Percentiles rank a stretch among this genome's conserved stretches.
Evolutionary conservation across 352 stramenopile species (phyloP).

Genomic region (Globisporangium paddicum): DNA sequence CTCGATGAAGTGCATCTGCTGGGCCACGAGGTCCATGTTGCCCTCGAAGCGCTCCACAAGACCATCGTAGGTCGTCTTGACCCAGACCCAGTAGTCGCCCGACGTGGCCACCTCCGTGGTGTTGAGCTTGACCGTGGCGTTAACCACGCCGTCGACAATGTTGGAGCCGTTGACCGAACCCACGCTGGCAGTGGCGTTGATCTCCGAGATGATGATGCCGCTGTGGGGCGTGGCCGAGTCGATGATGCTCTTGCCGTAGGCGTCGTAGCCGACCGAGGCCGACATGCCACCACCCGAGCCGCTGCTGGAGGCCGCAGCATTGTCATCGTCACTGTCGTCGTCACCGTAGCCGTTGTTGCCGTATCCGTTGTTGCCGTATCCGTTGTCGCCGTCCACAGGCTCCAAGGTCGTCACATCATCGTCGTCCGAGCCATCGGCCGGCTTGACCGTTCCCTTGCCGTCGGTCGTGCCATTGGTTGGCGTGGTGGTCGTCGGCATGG

Average conservation of each 20-base stretch:
- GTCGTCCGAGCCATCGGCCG: background rate
- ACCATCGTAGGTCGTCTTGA: constrained; percentile 51
- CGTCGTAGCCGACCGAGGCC: constrained; percentile 23
- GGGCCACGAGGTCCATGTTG: constrained; percentile 51
- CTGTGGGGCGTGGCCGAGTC: constrained; percentile 45
- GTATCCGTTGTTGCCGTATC: background rate
- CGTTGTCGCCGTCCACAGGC: constrained; percentile 3
- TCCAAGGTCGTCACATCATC: constrained; percentile 5
- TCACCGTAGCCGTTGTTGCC: background rate
- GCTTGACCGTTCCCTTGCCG: constrained; percentile 3
- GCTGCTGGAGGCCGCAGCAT: background rate
- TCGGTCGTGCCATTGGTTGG: background rate
- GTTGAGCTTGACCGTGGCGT: constrained; percentile 30
- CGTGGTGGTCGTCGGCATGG: constrained; percentile 4
- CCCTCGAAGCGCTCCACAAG: constrained; percentile 51
- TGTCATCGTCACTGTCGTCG: constrained; percentile 19
- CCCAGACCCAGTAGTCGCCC: constrained; percentile 57
- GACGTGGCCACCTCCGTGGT: constrained; percentile 34
- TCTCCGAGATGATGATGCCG: constrained; percentile 37
- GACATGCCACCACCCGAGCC: background rate
- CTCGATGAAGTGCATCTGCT: constrained; percentile 59
- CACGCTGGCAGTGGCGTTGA: constrained; percentile 6
- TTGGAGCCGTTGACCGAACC: constrained; percentile 16
- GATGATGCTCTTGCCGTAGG: constrained; percentile 29
- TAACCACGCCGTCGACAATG: constrained; percentile 32